These are phyloP conservation scores for Euphorbia peplus DNA, from an alignment of 345 rosid species.

Conservation along the genomic window DNA sequence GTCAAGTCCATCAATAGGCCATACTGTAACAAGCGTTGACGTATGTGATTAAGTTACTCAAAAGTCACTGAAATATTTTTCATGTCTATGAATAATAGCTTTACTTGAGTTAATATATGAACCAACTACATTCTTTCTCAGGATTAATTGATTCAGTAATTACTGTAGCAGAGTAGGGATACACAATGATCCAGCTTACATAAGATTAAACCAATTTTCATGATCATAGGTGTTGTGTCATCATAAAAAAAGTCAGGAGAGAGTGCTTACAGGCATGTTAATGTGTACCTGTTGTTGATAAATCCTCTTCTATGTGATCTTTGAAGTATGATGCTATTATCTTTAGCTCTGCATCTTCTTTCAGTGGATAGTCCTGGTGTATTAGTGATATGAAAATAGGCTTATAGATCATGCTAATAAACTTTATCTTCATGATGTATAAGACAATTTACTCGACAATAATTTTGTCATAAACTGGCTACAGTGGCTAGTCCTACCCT, in stretches of 20 bases:
- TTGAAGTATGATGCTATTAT: neutral
- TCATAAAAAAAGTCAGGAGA: too few species aligned
- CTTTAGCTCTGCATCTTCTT: neutral
- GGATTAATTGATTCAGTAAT: neutral
- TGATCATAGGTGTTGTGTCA: too few species aligned
- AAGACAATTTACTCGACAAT: neutral
- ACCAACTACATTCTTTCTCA: neutral
- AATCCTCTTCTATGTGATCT: neutral
- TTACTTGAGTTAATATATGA: neutral
- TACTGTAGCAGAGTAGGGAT: neutral
- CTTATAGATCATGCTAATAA: neutral
- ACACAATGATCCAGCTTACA: neutral
- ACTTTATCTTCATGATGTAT: neutral
- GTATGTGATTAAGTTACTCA: constrained; percentile 31
- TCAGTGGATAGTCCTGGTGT: constrained; percentile 2
- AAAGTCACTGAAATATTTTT: constrained; percentile 3
- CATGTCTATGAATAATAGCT: neutral
- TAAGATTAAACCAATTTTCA: too few species aligned
- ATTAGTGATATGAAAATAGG: neutral
- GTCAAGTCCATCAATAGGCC: constrained; percentile 82
- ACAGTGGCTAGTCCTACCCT: too few species aligned
- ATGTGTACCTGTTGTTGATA: neutral
- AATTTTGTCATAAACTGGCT: neutral
- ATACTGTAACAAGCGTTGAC: constrained; percentile 82
- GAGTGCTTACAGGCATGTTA: neutral